Evolutionary conservation across 2,329 filamentous ascomycete species (phyloP).

Genomic region (Fusarium palustre): DNA sequence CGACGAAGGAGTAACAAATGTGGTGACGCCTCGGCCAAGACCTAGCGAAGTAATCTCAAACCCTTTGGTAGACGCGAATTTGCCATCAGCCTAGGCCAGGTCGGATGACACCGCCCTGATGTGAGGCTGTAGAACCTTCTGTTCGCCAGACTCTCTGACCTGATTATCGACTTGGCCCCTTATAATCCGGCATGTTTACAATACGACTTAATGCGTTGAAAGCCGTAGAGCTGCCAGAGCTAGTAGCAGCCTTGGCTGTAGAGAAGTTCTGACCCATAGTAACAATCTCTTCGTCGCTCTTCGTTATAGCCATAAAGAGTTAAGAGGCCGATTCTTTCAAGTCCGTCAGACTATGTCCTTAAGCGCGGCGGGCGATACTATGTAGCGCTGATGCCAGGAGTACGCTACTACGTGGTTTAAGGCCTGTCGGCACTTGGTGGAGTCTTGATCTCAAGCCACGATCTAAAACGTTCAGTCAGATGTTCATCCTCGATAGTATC

Average conservation of each 20-base stretch:
- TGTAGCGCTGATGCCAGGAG: not conserved
- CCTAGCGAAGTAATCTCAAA: too few species aligned
- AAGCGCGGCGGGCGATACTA: not conserved
- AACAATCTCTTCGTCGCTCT: not conserved
- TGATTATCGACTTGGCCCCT: not conserved
- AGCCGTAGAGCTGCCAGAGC: not conserved
- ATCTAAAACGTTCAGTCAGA: not conserved
- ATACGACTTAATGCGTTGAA: not conserved
- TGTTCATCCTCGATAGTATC: not conserved
- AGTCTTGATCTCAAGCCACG: not conserved
- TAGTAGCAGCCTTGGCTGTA: not conserved
- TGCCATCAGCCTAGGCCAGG: too few species aligned
- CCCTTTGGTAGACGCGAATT: too few species aligned
- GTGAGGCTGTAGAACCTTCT: not conserved
- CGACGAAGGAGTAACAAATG: not conserved
- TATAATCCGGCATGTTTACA: not conserved
- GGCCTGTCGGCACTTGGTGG: not conserved
- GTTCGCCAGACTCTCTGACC: not conserved
- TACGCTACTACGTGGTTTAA: not conserved
- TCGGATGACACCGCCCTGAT: not conserved
- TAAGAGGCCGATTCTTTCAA: not conserved
- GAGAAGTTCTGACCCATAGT: not conserved
- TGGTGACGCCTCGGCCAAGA: too few species aligned
- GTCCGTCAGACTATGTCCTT: not conserved
- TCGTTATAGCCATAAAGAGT: not conserved